A percentile compares a stretch with the other conserved stretches of the same genome.
These are phyloP conservation scores for Malus hybrid DNA, from an alignment of 331 rosid species.

Conservation along the genomic window DNA sequence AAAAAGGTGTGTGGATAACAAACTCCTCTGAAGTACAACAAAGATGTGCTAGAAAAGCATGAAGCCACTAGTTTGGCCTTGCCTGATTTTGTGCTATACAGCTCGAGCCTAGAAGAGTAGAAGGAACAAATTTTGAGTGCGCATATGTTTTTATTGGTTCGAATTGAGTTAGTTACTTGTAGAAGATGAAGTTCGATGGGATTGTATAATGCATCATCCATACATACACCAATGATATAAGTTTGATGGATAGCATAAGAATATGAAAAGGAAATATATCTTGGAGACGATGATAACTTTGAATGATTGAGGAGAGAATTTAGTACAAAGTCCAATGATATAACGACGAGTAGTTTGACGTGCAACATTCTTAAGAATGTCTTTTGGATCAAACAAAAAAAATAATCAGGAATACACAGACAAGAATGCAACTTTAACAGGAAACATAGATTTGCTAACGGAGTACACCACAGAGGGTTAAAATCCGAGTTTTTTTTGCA, in stretches of 20 bases:
- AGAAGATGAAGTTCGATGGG: background rate
- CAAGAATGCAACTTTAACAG: slow-evolving; percentile 3
- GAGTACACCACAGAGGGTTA: too few species aligned
- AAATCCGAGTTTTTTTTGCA: too few species aligned
- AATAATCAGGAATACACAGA: background rate
- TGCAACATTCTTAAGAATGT: slow-evolving; percentile 13
- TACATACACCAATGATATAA: background rate
- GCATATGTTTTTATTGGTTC: background rate
- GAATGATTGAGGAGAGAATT: background rate
- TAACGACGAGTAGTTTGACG: background rate
- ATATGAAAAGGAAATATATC: background rate
- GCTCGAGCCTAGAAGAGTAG: background rate
- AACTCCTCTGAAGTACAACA: background rate
- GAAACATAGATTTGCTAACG: background rate
- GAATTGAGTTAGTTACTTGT: background rate
- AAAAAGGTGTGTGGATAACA: too few species aligned
- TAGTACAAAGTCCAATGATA: background rate
- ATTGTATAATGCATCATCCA: background rate
- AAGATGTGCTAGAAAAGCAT: background rate
- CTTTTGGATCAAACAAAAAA: background rate
- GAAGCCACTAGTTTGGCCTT: background rate
- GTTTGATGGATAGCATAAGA: slow-evolving; percentile 5
- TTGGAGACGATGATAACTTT: background rate
- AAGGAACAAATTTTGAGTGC: background rate
- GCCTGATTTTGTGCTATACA: background rate